A percentile compares a stretch with the other conserved stretches of the same genome.
Conservation (phyloP, 192 early-diverging fungal genomes). For the Gryganskiella cystojenkinii region DNA sequence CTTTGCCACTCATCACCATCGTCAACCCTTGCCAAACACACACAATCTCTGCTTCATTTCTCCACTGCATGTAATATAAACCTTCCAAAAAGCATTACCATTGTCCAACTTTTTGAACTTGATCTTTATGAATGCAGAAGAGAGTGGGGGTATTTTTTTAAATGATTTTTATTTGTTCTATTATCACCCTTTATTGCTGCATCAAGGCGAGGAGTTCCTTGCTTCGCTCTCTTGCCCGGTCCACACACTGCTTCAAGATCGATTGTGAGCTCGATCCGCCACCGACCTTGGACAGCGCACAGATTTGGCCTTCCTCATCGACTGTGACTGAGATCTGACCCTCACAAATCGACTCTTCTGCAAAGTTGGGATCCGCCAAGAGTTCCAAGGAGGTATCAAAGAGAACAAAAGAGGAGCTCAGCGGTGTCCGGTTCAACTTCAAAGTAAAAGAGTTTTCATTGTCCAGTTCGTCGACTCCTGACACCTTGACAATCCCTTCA, state of each 20-base stretch:
- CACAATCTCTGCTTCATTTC: not conserved
- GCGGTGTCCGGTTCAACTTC: constrained; percentile 56
- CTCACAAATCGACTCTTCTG: constrained; percentile 71
- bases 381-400: constrained; percentile 64
- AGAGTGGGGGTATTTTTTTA: no score
- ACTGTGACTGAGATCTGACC: constrained; percentile 66
- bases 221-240: constrained; percentile 57
- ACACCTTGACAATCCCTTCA: constrained; percentile 73
- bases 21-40: not conserved
- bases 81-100: not conserved
- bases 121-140: no score
- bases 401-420: constrained; percentile 73
- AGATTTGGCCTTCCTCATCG: constrained; percentile 67
- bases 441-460: constrained; percentile 58
- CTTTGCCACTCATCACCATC: not conserved
- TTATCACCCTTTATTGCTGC: constrained; percentile 11
- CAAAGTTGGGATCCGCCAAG: constrained; percentile 77
- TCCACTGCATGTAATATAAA: not conserved
- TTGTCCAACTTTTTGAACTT: not conserved
- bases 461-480: constrained; percentile 52
- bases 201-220: constrained; percentile 33
- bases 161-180: not conserved
- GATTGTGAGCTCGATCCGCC: constrained; percentile 57
- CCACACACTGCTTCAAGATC: constrained; percentile 58
- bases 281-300: constrained; percentile 67